A percentile compares a stretch with the other conserved stretches of the same genome.
phyloP scores from a whole-genome alignment of 805 yeast genomes.

The Teunomyces atbi region DNA sequence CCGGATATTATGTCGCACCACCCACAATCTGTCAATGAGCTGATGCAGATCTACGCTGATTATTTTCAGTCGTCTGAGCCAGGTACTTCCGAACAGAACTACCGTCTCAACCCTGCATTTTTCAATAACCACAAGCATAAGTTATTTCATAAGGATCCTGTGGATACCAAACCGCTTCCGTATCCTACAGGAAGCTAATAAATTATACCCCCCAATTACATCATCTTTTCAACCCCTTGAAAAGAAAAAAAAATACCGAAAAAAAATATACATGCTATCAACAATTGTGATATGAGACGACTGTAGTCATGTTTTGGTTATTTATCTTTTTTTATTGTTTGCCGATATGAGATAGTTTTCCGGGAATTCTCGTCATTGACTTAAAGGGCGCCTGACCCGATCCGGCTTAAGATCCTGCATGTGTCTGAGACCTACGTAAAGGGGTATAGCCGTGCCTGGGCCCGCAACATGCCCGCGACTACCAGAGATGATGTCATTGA shows the following conservation, averaged over 20 bases:
- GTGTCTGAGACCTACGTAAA: neutral
- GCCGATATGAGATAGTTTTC: neutral
- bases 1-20: neutral
- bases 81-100: neutral
- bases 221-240: no score
- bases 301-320: neutral
- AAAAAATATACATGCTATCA: neutral
- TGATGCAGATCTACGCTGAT: neutral
- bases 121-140: conserved; percentile 10
- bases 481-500: neutral
- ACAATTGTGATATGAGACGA: neutral
- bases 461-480: neutral
- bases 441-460: neutral
- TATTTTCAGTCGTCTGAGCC: neutral
- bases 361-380: no score
- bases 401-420: neutral
- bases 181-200: neutral
- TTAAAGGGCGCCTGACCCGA: neutral
- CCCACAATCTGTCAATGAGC: neutral
- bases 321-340: neutral
- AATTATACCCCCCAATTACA: neutral
- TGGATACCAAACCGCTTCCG: conserved; percentile 8
- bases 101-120: conserved; percentile 7
- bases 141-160: conserved; percentile 6
- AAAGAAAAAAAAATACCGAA: neutral